Evolutionary conservation across 768 basidiomycete species (phyloP), one percentile per base, ranked within the genome.

Genomic region (Hypholoma sublateritium): DNA sequence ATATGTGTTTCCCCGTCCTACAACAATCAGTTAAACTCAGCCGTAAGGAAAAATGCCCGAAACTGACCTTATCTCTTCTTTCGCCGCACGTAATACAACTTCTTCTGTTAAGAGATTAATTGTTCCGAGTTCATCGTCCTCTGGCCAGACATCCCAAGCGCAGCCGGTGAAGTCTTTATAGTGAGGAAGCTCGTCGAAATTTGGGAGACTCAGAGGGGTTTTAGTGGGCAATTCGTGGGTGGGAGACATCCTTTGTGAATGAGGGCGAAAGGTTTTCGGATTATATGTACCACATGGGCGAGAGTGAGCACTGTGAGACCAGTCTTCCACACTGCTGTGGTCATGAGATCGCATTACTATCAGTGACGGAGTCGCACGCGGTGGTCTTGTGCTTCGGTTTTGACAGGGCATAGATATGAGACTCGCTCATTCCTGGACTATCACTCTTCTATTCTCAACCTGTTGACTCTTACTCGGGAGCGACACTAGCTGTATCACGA

Each of bases 71-170:
- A 53, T 53, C 11, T 53, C 53, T 32, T 53, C 53, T 32, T 53
- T 53, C 2, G 53, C 53, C 17, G 53, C 43, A 9, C 43, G 42
- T 16, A 53, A 42, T 11, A 53, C 53, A 14, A 53, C 53, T 5
- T 53, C 53, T 35, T 36, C 28, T 22, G 53, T 44, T 21, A 53
- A 24, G 21, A 53, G 53, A 16, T 53, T 53, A 11, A 53, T 42
- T 9, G 53, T 53, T 3, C 53, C 53, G 7, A 53, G 53, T 35
- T 53, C 53, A 35, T 53, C 53, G 12, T n/a, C 53, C n/a, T 45
- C 53, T 9, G 53, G 53, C 53, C 53, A 53, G n/a, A 53, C 43
- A 24, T 34, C 32, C 53, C 53, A 53, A 17, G 53, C 53, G n/a
- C 53, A 53, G 12, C 53, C 52, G 11, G 53, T 17, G 34, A 36